Conservation (phyloP, 768 basidiomycete species). For the Coprinopsis cinerea region DNA sequence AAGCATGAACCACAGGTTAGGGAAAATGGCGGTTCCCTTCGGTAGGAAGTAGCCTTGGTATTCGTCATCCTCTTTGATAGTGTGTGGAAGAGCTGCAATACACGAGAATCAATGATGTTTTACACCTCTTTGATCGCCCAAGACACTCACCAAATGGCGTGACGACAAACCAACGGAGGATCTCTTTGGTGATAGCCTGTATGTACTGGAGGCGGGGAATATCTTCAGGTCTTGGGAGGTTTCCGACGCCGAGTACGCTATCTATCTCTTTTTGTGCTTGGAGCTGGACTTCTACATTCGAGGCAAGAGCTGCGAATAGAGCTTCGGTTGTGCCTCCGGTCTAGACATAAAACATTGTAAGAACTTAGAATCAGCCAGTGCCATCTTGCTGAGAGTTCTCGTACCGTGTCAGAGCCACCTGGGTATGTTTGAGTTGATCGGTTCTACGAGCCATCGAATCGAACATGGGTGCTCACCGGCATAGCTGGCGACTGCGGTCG, state of each 20-base stretch:
- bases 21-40: conserved; percentile 23
- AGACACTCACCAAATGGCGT: conserved; percentile 8
- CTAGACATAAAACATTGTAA: too few relatives aligned
- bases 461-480: too few relatives aligned
- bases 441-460: too few relatives aligned
- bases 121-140: too few relatives aligned
- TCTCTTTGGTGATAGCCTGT: conserved; percentile 18
- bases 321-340: conserved; percentile 4
- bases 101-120: too few relatives aligned
- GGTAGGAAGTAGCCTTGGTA: conserved; percentile 32
- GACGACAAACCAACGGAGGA: conserved; percentile 13
- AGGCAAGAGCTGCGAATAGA: conserved; percentile 14
- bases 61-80: conserved; percentile 22
- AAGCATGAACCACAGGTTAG: conserved; percentile 24
- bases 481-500: neutral
- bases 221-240: conserved; percentile 19
- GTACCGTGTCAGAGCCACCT: conserved; percentile 4
- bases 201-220: conserved; percentile 16
- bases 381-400: too few relatives aligned
- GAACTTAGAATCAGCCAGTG: too few relatives aligned
- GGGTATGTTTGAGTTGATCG: too few relatives aligned
- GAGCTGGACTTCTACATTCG: conserved; percentile 14
- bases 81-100: conserved; percentile 8
- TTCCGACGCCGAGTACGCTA: conserved; percentile 12
- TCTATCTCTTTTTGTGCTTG: conserved; percentile 23